Conservation (phyloP, 2,329 filamentous ascomycete species). For the Biscogniauxia sp. region DNA sequence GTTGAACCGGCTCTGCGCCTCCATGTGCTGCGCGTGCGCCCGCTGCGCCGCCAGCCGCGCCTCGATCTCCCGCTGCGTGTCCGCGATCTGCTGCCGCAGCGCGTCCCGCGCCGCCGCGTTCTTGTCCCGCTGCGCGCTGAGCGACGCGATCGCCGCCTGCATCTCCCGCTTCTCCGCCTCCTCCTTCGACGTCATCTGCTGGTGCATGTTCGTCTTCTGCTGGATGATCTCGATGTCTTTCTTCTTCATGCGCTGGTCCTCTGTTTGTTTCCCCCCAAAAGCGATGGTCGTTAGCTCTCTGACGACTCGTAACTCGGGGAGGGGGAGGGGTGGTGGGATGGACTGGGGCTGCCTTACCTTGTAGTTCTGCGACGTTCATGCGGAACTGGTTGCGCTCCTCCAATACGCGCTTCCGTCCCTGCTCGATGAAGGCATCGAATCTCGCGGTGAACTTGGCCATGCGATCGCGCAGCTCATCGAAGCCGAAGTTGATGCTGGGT, state of each 20-base stretch:
- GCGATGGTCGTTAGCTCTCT: neutral
- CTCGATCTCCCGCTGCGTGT: conserved; percentile 69
- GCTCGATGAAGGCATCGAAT: conserved; percentile 93
- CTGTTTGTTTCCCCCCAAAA: conserved; percentile 42
- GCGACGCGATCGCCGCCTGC: conserved; percentile 58
- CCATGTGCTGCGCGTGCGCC: conserved; percentile 69
- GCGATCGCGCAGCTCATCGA: conserved; percentile 90
- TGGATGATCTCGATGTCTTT: conserved; percentile 82
- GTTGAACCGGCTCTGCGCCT: conserved; percentile 84
- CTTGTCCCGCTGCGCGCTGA: conserved; percentile 59
- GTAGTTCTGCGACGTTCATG: conserved; percentile 82
- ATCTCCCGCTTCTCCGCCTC: conserved; percentile 75
- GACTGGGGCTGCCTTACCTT: conserved; percentile 58
- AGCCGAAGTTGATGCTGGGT: conserved; percentile 90
- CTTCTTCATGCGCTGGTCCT: conserved; percentile 87
- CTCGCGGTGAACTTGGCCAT: conserved; percentile 89
- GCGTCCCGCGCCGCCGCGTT: conserved; percentile 56
- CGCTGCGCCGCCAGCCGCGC: conserved; percentile 68
- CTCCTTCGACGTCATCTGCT: conserved; percentile 74
- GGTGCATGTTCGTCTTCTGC: conserved; percentile 67
- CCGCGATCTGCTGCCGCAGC: conserved; percentile 60
- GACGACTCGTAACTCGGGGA: neutral
- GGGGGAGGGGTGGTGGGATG: neutral
- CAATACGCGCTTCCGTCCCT: conserved; percentile 81
- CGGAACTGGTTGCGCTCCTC: conserved; percentile 94